Conservation (phyloP, 768 basidiomycete species). For the Tulasnella sp. region DNA sequence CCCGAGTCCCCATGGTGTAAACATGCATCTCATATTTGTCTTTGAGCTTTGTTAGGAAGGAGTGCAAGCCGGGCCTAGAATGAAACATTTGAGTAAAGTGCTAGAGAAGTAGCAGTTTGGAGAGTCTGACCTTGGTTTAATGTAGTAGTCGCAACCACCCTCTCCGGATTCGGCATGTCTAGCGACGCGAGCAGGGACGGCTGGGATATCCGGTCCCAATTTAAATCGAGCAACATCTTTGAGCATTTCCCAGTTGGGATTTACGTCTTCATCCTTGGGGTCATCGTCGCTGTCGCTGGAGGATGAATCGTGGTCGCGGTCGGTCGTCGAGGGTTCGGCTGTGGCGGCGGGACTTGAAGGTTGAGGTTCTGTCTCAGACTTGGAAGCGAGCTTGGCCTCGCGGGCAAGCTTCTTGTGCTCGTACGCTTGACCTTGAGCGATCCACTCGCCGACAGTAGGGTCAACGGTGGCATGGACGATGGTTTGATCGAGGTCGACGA, state of each 20-base stretch:
- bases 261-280: slow-evolving; percentile 60
- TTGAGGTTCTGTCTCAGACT: neutral
- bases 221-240: slow-evolving; percentile 84
- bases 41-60: slow-evolving; percentile 61
- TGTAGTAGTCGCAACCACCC: slow-evolving; percentile 90
- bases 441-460: slow-evolving; percentile 97
- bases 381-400: neutral
- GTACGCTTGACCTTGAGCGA: slow-evolving; percentile 71
- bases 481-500: slow-evolving; percentile 98
- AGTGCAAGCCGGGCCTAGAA: slow-evolving; percentile 63
- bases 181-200: neutral
- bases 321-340: slow-evolving; percentile 13
- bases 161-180: slow-evolving; percentile 33
- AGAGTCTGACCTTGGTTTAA: slow-evolving; percentile 75
- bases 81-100: neutral
- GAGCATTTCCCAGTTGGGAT: slow-evolving; percentile 88
- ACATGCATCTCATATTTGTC: slow-evolving; percentile 96
- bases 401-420: slow-evolving; percentile 42
- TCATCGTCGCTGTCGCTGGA: slow-evolving; percentile 27
- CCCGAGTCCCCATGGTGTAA: slow-evolving; percentile 97
- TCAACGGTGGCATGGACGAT: slow-evolving; percentile 98
- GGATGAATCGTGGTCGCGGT: slow-evolving; percentile 32
- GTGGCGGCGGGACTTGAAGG: slow-evolving; percentile 22
- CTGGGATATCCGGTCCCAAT: slow-evolving; percentile 61
- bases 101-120: neutral